Evolutionary conservation across 345 rosid genomes (phyloP).

Genomic region (Passiflora organensis): DNA sequence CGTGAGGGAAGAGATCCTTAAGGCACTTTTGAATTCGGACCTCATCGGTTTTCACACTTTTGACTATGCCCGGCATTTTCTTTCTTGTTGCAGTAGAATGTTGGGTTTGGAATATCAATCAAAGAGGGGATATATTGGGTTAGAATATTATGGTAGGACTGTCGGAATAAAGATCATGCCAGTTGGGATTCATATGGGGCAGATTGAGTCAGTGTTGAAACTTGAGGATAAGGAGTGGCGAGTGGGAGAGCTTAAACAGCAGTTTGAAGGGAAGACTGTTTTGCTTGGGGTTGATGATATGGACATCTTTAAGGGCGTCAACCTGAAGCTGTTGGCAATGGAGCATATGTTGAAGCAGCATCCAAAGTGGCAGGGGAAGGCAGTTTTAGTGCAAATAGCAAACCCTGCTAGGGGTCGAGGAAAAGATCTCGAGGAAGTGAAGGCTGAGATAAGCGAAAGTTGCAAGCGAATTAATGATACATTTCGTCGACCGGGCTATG

Average conservation of each 20-base stretch:
- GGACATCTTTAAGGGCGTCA: constrained; percentile 77
- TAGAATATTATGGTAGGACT: constrained; percentile 74
- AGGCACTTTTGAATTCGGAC: constrained; percentile 64
- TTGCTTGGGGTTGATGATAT: constrained; percentile 76
- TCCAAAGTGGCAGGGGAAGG: constrained; percentile 63
- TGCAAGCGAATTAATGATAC: constrained; percentile 61
- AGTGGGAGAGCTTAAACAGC: constrained; percentile 59
- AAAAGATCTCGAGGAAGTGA: constrained; percentile 60
- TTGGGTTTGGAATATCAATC: constrained; percentile 70
- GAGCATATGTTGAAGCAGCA: constrained; percentile 72
- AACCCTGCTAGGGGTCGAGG: constrained; percentile 74
- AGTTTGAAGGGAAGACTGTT: constrained; percentile 64
- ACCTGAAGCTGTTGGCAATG: constrained; percentile 70
- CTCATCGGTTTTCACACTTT: constrained; percentile 81
- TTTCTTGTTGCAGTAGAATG: constrained; percentile 75
- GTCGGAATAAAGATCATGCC: constrained; percentile 81
- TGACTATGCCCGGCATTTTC: constrained; percentile 92
- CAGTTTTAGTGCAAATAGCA: constrained; percentile 61
- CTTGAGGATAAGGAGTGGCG: constrained; percentile 71
- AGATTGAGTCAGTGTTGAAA: constrained; percentile 57
- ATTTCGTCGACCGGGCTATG: constrained; percentile 53
- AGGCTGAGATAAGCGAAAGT: constrained; percentile 51
- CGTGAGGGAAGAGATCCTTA: constrained; percentile 70
- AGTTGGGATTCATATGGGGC: constrained; percentile 76
- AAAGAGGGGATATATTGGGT: constrained; percentile 66